These are phyloP conservation scores for Saccharomycopsis synnaedendra DNA, from an alignment of 805 yeast genomes.

Conservation along the genomic window DNA sequence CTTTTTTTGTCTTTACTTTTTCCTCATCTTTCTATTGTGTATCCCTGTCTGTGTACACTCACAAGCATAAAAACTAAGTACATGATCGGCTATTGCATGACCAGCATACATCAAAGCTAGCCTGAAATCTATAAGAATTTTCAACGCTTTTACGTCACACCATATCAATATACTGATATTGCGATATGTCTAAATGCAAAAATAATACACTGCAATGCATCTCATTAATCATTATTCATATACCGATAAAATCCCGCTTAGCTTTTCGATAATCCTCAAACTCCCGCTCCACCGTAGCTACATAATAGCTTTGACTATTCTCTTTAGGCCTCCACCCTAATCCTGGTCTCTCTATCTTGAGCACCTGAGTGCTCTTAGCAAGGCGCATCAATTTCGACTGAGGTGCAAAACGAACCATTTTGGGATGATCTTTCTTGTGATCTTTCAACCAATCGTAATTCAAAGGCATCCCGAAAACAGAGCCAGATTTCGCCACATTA, in stretches of 20 bases:
- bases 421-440: background rate
- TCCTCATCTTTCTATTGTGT: too few species aligned
- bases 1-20: too few species aligned
- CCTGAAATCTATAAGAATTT: too few species aligned
- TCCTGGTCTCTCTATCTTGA: background rate
- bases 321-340: constrained; percentile 5
- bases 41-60: too few species aligned
- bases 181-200: too few species aligned
- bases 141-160: too few species aligned
- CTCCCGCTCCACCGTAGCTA: background rate
- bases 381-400: background rate
- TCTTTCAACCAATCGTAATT: background rate
- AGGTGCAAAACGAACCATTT: background rate
- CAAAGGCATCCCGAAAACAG: constrained; percentile 1
- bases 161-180: too few species aligned
- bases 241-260: background rate
- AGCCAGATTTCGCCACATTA: background rate
- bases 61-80: too few species aligned
- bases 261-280: background rate
- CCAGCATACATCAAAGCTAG: too few species aligned
- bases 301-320: background rate
- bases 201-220: too few species aligned
- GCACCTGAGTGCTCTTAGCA: background rate
- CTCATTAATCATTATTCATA: too few species aligned
- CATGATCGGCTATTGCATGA: too few species aligned